phyloP scores from a whole-genome alignment of 495 filamentous ascomycete species.

The Xylona heveae region DNA sequence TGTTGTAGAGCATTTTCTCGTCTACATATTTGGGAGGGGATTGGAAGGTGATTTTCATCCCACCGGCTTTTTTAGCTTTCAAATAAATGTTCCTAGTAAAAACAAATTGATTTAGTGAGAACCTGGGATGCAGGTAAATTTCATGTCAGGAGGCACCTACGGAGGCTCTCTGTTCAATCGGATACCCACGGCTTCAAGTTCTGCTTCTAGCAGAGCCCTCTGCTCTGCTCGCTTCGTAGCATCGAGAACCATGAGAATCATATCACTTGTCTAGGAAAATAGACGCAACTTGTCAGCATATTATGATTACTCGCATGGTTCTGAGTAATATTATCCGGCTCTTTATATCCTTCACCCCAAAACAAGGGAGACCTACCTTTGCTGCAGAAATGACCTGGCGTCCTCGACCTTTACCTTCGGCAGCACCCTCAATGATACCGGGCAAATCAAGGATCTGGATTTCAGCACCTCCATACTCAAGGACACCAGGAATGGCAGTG shows the following conservation, averaged over 20 bases:
- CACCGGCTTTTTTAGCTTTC: conserved; percentile 91
- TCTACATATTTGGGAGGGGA: conserved; percentile 73
- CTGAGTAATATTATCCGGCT: too few relatives aligned
- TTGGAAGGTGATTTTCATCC: conserved; percentile 96
- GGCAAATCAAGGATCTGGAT: conserved; percentile 97
- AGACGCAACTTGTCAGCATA: too few relatives aligned
- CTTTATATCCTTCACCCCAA: too few relatives aligned
- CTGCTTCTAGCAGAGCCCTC: conserved; percentile 68
- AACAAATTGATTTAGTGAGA: background rate
- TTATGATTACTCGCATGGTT: background rate
- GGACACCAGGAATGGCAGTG: conserved; percentile 90
- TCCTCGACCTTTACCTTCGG: conserved; percentile 91
- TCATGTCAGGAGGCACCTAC: conserved; percentile 27
- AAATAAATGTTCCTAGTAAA: conserved; percentile 81
- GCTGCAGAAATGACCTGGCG: conserved; percentile 97
- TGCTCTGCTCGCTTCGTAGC: conserved; percentile 96
- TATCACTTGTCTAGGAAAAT: conserved; percentile 68
- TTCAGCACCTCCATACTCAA: conserved; percentile 96
- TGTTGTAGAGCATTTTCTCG: conserved; percentile 94
- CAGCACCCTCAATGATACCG: conserved; percentile 94
- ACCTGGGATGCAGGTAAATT: background rate
- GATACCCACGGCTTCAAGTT: conserved; percentile 93
- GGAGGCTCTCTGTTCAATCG: conserved; percentile 81
- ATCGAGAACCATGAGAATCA: conserved; percentile 93
- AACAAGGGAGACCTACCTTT: conserved; percentile 28